These are phyloP conservation scores for Chalaropsis ovoidea DNA, from an alignment of 2,329 filamentous ascomycete species.

Conservation along the genomic window DNA sequence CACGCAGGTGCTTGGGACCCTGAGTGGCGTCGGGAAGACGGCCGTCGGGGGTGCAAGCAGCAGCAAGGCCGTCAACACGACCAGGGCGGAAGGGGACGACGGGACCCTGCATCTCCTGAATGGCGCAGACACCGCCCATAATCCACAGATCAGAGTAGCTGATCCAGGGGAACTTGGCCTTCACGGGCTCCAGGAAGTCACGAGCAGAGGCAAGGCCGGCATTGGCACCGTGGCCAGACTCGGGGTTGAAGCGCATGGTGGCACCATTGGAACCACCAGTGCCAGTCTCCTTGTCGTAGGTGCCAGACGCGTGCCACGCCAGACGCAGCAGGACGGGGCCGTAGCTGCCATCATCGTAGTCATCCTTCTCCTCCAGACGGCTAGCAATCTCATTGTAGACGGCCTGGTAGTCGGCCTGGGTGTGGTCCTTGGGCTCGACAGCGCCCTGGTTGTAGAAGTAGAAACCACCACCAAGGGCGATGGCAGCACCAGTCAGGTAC, in stretches of 20 bases:
- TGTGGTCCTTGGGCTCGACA: slow-evolving; percentile 51
- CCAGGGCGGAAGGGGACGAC: slow-evolving; percentile 80
- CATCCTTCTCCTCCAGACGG: slow-evolving; percentile 74
- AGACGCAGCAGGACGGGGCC: slow-evolving; percentile 83
- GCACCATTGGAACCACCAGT: slow-evolving; percentile 94
- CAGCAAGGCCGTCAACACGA: slow-evolving; percentile 65
- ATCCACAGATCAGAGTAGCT: slow-evolving; percentile 96
- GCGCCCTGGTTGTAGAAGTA: slow-evolving; percentile 54
- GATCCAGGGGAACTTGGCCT: slow-evolving; percentile 87
- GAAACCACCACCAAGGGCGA: slow-evolving; percentile 53
- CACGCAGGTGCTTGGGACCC: slow-evolving; percentile 69
- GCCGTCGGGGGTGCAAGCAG: slow-evolving; percentile 86
- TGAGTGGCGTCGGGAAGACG: slow-evolving; percentile 72
- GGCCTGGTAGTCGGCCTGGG: slow-evolving; percentile 83
- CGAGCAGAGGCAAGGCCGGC: slow-evolving; percentile 77
- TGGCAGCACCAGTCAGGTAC: slow-evolving; percentile 50
- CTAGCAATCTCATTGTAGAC: slow-evolving; percentile 82
- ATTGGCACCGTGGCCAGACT: slow-evolving; percentile 85
- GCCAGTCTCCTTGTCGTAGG: slow-evolving; percentile 75
- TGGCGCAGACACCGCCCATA: slow-evolving; percentile 68
- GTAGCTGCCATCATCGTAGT: slow-evolving; percentile 95
- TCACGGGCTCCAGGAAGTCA: slow-evolving; percentile 86
- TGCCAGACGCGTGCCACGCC: slow-evolving; percentile 90
- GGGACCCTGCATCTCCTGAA: slow-evolving; percentile 94
- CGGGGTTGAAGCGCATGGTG: slow-evolving; percentile 90